Percentiles rank a stretch among this genome's conserved stretches.
Evolutionary conservation across 2,329 filamentous ascomycete genomes (phyloP).

Genomic region (Monosporascus sp.): DNA sequence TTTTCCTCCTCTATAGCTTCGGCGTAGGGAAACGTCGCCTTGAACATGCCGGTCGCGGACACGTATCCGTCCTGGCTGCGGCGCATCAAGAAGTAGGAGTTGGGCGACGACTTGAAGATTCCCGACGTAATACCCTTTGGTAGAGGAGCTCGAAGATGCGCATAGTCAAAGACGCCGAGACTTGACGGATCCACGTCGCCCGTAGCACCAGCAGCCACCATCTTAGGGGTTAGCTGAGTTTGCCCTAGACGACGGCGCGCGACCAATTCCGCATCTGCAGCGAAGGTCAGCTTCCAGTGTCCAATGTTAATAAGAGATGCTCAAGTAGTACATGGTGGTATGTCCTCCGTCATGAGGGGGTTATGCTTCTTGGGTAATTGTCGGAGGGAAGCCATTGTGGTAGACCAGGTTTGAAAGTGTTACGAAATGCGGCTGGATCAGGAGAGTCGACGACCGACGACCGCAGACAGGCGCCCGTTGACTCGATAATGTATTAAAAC

Average conservation of each 20-base stretch:
- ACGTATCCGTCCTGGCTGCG: conserved; percentile 80
- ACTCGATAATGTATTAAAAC: neutral
- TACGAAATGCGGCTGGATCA: conserved; percentile 14
- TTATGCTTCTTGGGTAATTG: conserved; percentile 58
- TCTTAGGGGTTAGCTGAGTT: conserved; percentile 82
- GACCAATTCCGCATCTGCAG: conserved; percentile 66
- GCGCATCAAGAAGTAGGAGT: conserved; percentile 95
- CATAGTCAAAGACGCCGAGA: conserved; percentile 88
- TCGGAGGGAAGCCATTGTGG: conserved; percentile 35
- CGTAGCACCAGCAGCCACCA: conserved; percentile 63
- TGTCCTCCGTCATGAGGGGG: conserved; percentile 58
- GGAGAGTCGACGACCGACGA: conserved; percentile 4
- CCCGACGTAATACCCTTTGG: conserved; percentile 89
- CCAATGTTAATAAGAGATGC: conserved; percentile 4
- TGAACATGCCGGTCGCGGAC: conserved; percentile 88
- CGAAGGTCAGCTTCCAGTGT: conserved; percentile 11
- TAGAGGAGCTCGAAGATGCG: conserved; percentile 85
- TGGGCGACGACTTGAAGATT: conserved; percentile 84
- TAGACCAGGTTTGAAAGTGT: conserved; percentile 1
- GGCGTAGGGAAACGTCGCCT: conserved; percentile 79
- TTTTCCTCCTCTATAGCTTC: conserved; percentile 64
- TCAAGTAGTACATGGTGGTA: conserved; percentile 52
- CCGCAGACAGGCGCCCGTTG: neutral
- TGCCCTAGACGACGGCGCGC: conserved; percentile 83
- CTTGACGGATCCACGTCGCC: conserved; percentile 68